Base-by-base conservation (phyloP, 805 yeast genomes). In the Wickerhamiella vanderwaltii region DNA sequence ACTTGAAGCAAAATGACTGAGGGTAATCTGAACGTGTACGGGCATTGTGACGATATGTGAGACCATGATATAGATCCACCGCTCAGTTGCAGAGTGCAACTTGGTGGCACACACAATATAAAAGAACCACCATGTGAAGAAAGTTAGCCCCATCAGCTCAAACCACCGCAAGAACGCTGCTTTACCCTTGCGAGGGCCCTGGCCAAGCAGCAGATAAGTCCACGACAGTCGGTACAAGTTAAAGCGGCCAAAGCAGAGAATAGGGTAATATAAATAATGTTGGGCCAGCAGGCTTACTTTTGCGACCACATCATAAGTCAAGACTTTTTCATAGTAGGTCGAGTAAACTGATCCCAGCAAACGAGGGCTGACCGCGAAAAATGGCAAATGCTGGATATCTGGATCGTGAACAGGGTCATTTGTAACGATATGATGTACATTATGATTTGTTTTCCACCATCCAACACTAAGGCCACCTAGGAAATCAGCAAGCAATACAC, bases 361-460 rank as follows among this genome's bases (percentile, higher is more conserved):
- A 47, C 80, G 65, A 1, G 81, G 68, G 42, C 86, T 77, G 15
- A 85, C 93, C 2, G 94, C 93, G 57, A 85, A 85, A 52, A 85
- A 85, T 1, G 95, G 95, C 48, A 85, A 59, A 61, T 85, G 95
- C 60, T 85, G 95, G 56, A 85, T 86, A 61, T 85, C 95, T 0
- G 95, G 95, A 54, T 85, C 95, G 56, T 86, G 94, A 1, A 80
- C 79, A 0, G 95, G 95, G 55, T 85, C 94, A 59, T 85, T 85
- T n/a, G 95, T 81, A 42, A 85, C 70, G 39, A 85, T 62, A 57
- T 85, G 95, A 60, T 85, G 95, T n/a, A 85, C 93, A 57, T 85
- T 85, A 61, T 85, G 95, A 59, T 82, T 85, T 40, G 87, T 68
- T 52, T 85, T 86, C 95, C 95, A 85, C 95, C 95, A 85, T 2